Percentiles rank a stretch among this genome's conserved stretches.
phyloP scores from a whole-genome alignment of 2,329 filamentous ascomycete genomes.

The Pseudocercospora musae region DNA sequence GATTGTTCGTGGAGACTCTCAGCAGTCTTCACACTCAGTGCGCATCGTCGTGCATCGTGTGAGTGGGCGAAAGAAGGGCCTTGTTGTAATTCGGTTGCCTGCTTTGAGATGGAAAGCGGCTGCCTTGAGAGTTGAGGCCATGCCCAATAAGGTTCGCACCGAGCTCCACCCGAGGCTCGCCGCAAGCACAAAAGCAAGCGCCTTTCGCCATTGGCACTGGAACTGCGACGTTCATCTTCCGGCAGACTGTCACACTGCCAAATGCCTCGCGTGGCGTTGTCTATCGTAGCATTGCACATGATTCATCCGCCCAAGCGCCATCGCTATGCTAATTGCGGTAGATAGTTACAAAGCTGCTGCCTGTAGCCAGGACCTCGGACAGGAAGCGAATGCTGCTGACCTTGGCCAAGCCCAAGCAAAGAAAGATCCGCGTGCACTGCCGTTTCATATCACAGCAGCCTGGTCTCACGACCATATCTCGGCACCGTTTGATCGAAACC shows the following conservation, averaged over 20 bases:
- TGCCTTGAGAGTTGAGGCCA: neutral
- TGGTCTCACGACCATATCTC: neutral
- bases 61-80: neutral
- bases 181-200: neutral
- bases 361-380: neutral
- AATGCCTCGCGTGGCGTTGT: neutral
- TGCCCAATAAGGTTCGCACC: neutral
- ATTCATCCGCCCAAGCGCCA: neutral
- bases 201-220: neutral
- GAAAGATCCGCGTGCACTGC: neutral
- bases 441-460: neutral
- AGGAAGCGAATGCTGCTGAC: neutral
- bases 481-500: neutral
- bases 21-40: neutral
- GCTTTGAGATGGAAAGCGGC: neutral
- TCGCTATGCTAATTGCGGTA: slow-evolving; percentile 1
- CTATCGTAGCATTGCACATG: neutral
- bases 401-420: neutral
- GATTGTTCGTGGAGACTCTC: neutral
- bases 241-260: neutral
- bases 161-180: neutral
- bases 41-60: neutral
- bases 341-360: neutral
- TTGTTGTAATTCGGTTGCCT: neutral
- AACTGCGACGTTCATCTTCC: too few relatives aligned